Base-by-base conservation (phyloP, 768 basidiomycete species). In the Pleurotus tuoliensis region DNA sequence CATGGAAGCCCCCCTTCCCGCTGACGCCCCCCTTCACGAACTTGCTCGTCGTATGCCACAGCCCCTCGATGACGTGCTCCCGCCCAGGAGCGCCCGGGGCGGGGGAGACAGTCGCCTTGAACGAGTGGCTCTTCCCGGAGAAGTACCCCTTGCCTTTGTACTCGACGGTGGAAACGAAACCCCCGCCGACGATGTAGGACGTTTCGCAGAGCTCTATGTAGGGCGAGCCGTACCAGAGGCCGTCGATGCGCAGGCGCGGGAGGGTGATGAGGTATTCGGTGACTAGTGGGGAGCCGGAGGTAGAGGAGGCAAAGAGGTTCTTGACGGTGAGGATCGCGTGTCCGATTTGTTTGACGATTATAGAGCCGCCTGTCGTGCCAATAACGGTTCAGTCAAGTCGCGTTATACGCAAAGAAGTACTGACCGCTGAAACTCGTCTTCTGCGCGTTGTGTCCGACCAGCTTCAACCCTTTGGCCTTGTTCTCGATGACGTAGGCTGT, bases 61-160 rank as follows among this genome's bases (percentile, higher is more conserved):
- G 82, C 25, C 94, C 94, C 65, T 94, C 90, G 41, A 90, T 70
- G 20, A 85, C 70, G 64, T 83, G 76, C 59, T 83, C 74, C 38
- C 69, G 66, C 56, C 55, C 57, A 39, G 68, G 64, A n/a, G 67
- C 69, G 13, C 43, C 9, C 47, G 56, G 24, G 37, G 53, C 15
- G 2, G 82, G 82, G 0, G 79, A 68, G n/a, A 93, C 69, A 1
- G 78, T 78, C 8, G 96, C 93, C 70, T 94, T 95, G 83, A 94
- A 97, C 3, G 86, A 77, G 74, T 99, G 96, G 3, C 92, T 84
- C 69, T 94, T 95, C 55, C 96, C 95, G 37, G 85, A 83, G 69
- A 98, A 92, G 75, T 95, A 98, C 24, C 95, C 96, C 66, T 92
- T 93, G 70, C 95, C 96, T 67, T 94, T 93, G 80, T 96, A 98